Percentiles rank a stretch among this genome's conserved stretches.
phyloP scores from a whole-genome alignment of 2,329 filamentous ascomycete genomes.

The Fusarium duplospermum region DNA sequence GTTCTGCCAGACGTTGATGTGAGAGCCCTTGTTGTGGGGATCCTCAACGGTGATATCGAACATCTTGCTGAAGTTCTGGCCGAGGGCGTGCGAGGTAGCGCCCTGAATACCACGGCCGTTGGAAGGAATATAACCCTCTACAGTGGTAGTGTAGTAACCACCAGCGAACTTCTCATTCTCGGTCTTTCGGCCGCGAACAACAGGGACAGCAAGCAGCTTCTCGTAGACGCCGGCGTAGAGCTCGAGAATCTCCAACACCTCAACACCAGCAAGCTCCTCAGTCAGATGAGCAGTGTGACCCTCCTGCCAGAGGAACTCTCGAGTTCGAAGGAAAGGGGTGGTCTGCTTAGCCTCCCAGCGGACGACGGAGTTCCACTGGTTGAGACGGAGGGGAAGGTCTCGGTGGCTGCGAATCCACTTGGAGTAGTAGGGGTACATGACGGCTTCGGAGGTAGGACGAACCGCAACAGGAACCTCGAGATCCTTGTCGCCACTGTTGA shows the following conservation, averaged over 20 bases:
- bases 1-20: constrained; percentile 96
- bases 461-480: constrained; percentile 83
- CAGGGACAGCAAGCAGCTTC: constrained; percentile 91
- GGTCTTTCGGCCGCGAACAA: constrained; percentile 93
- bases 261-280: constrained; percentile 81
- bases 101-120: constrained; percentile 98
- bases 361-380: constrained; percentile 96
- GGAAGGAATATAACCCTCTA: constrained; percentile 95
- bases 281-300: constrained; percentile 92
- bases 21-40: constrained; percentile 81
- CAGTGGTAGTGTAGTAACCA: constrained; percentile 95
- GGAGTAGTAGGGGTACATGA: constrained; percentile 96
- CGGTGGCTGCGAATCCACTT: constrained; percentile 98
- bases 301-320: constrained; percentile 99
- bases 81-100: constrained; percentile 91
- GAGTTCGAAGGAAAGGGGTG: constrained; percentile 86
- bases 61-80: constrained; percentile 99
- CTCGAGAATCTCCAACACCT: constrained; percentile 93
- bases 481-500: constrained; percentile 82
- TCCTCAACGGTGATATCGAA: constrained; percentile 98
- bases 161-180: constrained; percentile 99
- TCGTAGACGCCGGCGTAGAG: constrained; percentile 94
- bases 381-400: constrained; percentile 91
- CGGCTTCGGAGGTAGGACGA: constrained; percentile 76
- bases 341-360: constrained; percentile 98